Base-by-base conservation (phyloP, 306 rosid genomes). In the Fragaria vesca region DNA sequence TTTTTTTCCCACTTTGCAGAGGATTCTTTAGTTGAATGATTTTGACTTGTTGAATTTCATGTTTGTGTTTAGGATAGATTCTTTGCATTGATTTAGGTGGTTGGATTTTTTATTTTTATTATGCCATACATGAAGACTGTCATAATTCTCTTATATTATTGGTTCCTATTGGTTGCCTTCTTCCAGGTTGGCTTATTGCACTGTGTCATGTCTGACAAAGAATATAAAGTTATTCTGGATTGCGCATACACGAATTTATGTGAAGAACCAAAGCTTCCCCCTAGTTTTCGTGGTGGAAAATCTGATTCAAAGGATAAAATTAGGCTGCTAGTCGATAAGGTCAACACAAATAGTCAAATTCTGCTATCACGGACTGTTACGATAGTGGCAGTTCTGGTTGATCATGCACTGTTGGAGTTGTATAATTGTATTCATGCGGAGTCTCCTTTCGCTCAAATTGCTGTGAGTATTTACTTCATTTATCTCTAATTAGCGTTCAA, bases 141-240 rank as follows among this genome's bases (percentile, higher is more conserved):
- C 45, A 12, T 71, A 43, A 60, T 42, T 80, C 46, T 79, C 26
- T 43, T 16, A 43, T 43, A 43, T 43, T 43, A 76, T 48, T 75
- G 81, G 70, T 76, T 80, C 60, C 69, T 74, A 62, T 15, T 50
- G 76, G 46, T 72, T 77, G 74, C 80, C 46, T 81, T 69, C 54
- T 83, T 75, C 74, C 92, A 95, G 99, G 97, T 95, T 81, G 97
- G 90, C 66, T 81, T 87, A 77, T 79, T 95, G 90, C 97, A 95
- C 28, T 86, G 83, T 62, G 83, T 90, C 83, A 86, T 95, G 91
- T 91, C 94, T 85, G 92, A 89, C 82, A 91, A 91, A 85, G 99
- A 95, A 85, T 93, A 95, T 71, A 93, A 93, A 87, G 96, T 95
- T 73, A 93, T 95, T 84, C 82, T 93, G 90, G 99, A 95, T 85